phyloP scores from a whole-genome alignment of 106 monocot genomes.

The Dendrobium officinale region DNA sequence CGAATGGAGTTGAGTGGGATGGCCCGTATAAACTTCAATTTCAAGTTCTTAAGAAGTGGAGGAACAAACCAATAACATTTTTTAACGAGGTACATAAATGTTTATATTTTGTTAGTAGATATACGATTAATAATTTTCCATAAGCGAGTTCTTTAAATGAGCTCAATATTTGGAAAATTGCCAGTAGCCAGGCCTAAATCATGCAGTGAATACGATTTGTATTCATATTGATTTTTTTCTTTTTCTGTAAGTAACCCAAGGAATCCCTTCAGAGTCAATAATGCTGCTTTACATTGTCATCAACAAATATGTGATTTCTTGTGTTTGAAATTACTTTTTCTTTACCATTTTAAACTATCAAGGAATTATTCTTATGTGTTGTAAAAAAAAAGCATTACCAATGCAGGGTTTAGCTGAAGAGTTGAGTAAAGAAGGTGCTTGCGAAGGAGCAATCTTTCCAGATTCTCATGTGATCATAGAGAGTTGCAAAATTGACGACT shows the following conservation, averaged over 20 bases:
- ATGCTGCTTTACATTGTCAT: not conserved
- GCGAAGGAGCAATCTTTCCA: slow-evolving; percentile 75
- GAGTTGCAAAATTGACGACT: slow-evolving; percentile 69
- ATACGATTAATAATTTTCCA: too few relatives aligned
- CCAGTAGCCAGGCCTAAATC: too few relatives aligned
- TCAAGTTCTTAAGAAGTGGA: slow-evolving; percentile 53
- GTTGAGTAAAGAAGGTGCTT: slow-evolving; percentile 66
- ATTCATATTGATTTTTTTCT: too few relatives aligned
- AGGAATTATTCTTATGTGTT: not conserved
- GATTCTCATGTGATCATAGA: slow-evolving; percentile 60
- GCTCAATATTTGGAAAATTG: too few relatives aligned
- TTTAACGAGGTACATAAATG: slow-evolving; percentile 59
- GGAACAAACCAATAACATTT: slow-evolving; percentile 60
- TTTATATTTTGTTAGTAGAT: too few relatives aligned
- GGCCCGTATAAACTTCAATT: slow-evolving; percentile 75
- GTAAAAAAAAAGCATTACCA: not conserved
- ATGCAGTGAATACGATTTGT: too few relatives aligned
- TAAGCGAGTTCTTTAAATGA: too few relatives aligned
- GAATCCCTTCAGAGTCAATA: not conserved
- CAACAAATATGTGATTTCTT: not conserved
- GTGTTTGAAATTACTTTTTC: not conserved
- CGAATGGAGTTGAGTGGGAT: slow-evolving; percentile 87
- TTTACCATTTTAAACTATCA: not conserved
- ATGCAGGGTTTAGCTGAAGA: slow-evolving; percentile 74
- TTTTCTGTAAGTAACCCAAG: not conserved